These are phyloP conservation scores for Parathielavia hyrcaniae DNA, from an alignment of 495 filamentous ascomycete species.

Conservation along the genomic window DNA sequence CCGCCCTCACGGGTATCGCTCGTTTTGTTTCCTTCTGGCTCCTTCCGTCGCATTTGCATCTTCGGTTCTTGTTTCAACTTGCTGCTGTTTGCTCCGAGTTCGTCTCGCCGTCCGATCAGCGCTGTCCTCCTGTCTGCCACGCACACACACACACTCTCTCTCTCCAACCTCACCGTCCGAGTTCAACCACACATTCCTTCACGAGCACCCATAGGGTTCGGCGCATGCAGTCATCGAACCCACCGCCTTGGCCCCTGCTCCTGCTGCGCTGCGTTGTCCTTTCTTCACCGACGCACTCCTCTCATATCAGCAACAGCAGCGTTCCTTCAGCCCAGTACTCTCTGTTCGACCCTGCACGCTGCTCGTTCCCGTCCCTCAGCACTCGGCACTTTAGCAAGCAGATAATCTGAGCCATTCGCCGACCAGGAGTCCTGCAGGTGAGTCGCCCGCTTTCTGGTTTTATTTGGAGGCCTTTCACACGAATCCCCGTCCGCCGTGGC, in stretches of 20 bases:
- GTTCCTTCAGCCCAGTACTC: background rate
- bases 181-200: background rate
- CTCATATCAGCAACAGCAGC: background rate
- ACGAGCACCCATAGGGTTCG: too few relatives aligned
- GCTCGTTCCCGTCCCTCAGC: background rate
- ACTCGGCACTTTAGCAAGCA: background rate
- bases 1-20: too few relatives aligned
- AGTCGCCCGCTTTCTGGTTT: constrained; percentile 9
- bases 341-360: constrained; percentile 2
- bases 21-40: too few relatives aligned
- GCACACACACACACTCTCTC: too few relatives aligned
- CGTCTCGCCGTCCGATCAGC: too few relatives aligned
- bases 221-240: background rate
- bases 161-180: too few relatives aligned
- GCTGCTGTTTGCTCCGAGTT: too few relatives aligned
- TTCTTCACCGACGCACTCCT: background rate
- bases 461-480: background rate
- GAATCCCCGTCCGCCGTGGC: constrained; percentile 4
- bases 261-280: background rate
- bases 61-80: background rate
- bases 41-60: too few relatives aligned
- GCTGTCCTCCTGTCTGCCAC: background rate
- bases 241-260: background rate
- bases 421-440: constrained; percentile 18
- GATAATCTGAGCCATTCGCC: constrained; percentile 2